A percentile compares a stretch with the other conserved stretches of the same genome.
Conservation (phyloP, 148 eudicot genomes). For the Mesembryanthemum crystallinum region DNA sequence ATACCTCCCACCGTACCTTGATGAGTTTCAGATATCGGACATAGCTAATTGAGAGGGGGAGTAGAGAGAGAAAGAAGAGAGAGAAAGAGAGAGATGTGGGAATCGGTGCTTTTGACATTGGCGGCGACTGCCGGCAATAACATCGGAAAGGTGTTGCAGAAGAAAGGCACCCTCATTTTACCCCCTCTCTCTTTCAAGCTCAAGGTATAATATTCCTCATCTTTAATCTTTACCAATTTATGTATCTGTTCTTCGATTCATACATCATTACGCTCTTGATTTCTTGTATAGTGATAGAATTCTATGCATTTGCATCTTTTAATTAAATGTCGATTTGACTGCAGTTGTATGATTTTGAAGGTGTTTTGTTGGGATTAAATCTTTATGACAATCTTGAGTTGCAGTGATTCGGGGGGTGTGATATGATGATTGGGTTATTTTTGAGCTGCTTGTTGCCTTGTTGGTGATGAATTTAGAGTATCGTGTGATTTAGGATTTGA, state of each 20-base stretch:
- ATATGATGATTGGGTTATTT: background rate
- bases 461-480: background rate
- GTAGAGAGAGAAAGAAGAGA: conserved; percentile 8
- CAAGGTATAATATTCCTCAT: conserved; percentile 23
- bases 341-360: background rate
- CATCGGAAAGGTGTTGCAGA: conserved; percentile 46
- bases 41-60: background rate
- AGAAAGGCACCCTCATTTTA: conserved; percentile 46
- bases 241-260: background rate
- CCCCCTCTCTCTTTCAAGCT: conserved; percentile 49
- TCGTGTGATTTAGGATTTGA: background rate
- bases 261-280: background rate
- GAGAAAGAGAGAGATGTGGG: conserved; percentile 35
- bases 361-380: background rate
- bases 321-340: background rate
- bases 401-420: background rate
- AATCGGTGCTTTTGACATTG: conserved; percentile 36
- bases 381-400: background rate
- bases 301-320: background rate
- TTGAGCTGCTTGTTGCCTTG: background rate
- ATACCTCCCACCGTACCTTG: background rate
- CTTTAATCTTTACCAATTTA: background rate
- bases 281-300: conserved; percentile 5
- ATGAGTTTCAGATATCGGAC: background rate
- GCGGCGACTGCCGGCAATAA: conserved; percentile 49